These are phyloP conservation scores for Lepiota brunneoincarnata DNA, from an alignment of 768 basidiomycete species.

Conservation along the genomic window DNA sequence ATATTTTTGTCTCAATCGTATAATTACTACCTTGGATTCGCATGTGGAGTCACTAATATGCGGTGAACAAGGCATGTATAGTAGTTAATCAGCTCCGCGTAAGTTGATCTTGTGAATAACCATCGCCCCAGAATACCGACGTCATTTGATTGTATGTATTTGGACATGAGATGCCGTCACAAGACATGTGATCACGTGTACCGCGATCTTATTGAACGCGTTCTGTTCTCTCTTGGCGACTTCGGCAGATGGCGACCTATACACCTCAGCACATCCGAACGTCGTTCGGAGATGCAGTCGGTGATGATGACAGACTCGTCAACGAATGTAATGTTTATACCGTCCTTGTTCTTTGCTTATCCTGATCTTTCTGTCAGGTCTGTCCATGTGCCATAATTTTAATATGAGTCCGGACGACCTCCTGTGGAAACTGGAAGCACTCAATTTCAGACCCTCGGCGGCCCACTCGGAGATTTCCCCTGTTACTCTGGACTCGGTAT, in stretches of 20 bases:
- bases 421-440: constrained; percentile 69
- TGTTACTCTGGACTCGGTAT: constrained; percentile 48
- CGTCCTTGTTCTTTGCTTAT: no score
- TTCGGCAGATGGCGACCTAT: constrained; percentile 1
- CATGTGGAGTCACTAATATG: not conserved
- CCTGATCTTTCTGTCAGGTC: constrained; percentile 39
- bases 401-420: constrained; percentile 50
- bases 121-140: not conserved
- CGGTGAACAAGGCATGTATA: not conserved
- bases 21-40: constrained; percentile 3
- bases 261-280: constrained; percentile 20
- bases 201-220: constrained; percentile 8
- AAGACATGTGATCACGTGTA: not conserved
- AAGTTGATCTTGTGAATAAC: no score
- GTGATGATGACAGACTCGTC: constrained; percentile 40
- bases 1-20: not conserved
- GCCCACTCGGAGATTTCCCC: constrained; percentile 34
- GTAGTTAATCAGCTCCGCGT: not conserved
- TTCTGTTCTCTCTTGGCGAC: not conserved
- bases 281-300: constrained; percentile 23
- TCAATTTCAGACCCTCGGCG: constrained; percentile 34
- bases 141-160: not conserved
- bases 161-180: not conserved
- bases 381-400: constrained; percentile 62
- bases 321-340: constrained; percentile 45